Conservation (phyloP, 441 rosid genomes). For the Capsella rubella region DNA sequence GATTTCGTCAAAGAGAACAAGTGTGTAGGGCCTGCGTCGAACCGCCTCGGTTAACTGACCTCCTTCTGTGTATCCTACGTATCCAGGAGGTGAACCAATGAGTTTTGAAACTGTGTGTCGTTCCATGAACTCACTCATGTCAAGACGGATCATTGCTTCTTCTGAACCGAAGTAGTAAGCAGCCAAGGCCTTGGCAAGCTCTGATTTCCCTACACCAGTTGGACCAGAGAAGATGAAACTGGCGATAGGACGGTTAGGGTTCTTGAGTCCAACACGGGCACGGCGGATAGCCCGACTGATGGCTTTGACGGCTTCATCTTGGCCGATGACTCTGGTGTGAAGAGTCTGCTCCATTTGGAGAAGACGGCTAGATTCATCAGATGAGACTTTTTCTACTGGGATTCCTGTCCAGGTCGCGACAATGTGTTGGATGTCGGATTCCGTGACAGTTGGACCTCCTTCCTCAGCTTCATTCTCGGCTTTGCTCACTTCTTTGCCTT, state of each 20-base stretch:
- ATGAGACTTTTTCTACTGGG: constrained; percentile 97
- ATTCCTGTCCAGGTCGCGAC: constrained; percentile 98
- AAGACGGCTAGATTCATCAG: constrained; percentile 94
- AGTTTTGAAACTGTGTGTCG: constrained; percentile 96
- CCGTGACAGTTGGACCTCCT: constrained; percentile 84
- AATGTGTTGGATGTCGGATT: constrained; percentile 92
- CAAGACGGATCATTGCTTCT: constrained; percentile 96
- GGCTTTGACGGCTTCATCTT: constrained; percentile 97
- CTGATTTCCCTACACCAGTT: constrained; percentile 99
- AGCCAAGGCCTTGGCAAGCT: constrained; percentile 93
- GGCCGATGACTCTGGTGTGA: constrained; percentile 92
- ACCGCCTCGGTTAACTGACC: constrained; percentile 98
- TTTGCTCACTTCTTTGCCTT: constrained; percentile 95
- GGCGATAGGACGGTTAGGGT: constrained; percentile 94
- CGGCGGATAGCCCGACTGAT: constrained; percentile 96
- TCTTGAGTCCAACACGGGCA: constrained; percentile 98
- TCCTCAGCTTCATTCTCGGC: constrained; percentile 88
- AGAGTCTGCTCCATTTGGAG: constrained; percentile 96
- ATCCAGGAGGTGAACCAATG: constrained; percentile 98
- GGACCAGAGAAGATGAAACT: constrained; percentile 99
- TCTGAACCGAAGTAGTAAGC: constrained; percentile 96
- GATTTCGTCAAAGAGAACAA: constrained; percentile 92
- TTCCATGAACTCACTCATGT: constrained; percentile 99
- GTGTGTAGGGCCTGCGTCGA: constrained; percentile 91
- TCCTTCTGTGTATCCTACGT: constrained; percentile 97